These are phyloP conservation scores for Sedum album DNA, from an alignment of 164 flowering plant genomes.

Conservation along the genomic window DNA sequence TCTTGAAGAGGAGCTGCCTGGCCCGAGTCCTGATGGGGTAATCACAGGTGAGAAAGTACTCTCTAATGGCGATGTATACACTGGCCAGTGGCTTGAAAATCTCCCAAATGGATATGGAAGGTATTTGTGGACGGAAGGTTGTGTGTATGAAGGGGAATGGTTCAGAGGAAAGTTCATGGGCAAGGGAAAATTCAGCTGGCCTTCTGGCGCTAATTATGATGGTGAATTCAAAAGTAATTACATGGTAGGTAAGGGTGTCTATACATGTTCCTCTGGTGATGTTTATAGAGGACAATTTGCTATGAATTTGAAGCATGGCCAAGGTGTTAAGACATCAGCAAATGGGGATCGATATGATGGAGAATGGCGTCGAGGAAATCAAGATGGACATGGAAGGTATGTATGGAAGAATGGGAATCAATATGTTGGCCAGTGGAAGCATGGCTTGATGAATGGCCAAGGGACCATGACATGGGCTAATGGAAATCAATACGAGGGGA, in stretches of 20 bases:
- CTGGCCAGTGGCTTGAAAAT: conserved; percentile 57
- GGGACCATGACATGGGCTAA: conserved; percentile 52
- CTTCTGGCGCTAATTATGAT: conserved; percentile 80
- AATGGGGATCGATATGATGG: conserved; percentile 83
- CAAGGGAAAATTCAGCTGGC: conserved; percentile 78
- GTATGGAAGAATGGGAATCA: conserved; percentile 56
- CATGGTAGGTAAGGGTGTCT: conserved; percentile 84
- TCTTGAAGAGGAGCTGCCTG: conserved; percentile 21
- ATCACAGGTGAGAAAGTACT: conserved; percentile 42
- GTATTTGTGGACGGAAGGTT: conserved; percentile 82
- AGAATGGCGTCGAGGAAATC: conserved; percentile 67
- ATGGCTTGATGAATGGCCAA: conserved; percentile 39
- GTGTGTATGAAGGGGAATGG: conserved; percentile 94
- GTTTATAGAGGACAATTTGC: conserved; percentile 65
- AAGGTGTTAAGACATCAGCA: conserved; percentile 40
- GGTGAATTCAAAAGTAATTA: conserved; percentile 72
- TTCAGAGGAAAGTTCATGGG: conserved; percentile 54
- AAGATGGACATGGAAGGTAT: conserved; percentile 71
- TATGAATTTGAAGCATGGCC: conserved; percentile 66
- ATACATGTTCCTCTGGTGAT: conserved; percentile 46
- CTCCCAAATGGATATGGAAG: conserved; percentile 69
- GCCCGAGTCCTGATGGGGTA: conserved; percentile 14
- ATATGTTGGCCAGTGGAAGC: conserved; percentile 58
- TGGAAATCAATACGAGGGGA: conserved; percentile 59
- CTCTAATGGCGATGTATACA: conserved; percentile 66